phyloP scores from a whole-genome alignment of 306 rosid species.

The Lagenaria siceraria region DNA sequence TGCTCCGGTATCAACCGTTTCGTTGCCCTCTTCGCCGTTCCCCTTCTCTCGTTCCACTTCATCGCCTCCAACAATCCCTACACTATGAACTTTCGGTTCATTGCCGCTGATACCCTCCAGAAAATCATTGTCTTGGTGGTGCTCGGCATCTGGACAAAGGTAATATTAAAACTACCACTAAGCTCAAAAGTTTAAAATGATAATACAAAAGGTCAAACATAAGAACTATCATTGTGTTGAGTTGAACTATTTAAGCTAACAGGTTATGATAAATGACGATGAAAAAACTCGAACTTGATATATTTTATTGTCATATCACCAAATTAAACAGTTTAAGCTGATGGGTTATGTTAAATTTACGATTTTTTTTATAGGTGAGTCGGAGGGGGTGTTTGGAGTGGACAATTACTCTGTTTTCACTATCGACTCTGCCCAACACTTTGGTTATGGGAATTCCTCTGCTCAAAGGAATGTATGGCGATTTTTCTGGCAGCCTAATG shows the following conservation, averaged over 20 bases:
- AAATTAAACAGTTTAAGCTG: not conserved
- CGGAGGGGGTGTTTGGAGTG: conserved; percentile 67
- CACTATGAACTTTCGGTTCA: conserved; percentile 63
- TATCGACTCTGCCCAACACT: conserved; percentile 78
- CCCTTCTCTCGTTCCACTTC: conserved; percentile 79
- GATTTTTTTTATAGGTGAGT: conserved; percentile 15
- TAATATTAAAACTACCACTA: not conserved
- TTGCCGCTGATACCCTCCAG: conserved; percentile 78
- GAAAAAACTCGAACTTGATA: not conserved
- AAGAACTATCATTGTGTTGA: no score
- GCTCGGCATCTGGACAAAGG: conserved; percentile 38
- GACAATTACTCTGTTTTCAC: conserved; percentile 73
- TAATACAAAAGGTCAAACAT: no score
- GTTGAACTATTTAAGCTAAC: not conserved
- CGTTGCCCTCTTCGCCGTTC: conserved; percentile 80
- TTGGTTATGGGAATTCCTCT: conserved; percentile 84
- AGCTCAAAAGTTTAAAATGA: not conserved
- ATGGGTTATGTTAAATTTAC: not conserved
- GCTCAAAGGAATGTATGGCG: conserved; percentile 83
- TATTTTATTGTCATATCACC: not conserved
- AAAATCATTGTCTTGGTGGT: conserved; percentile 50
- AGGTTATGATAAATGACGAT: not conserved
- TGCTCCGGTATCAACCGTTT: conserved; percentile 84
- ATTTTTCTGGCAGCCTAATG: conserved; percentile 62
- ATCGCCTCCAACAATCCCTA: conserved; percentile 75